A percentile compares a stretch with the other conserved stretches of the same genome.
Evolutionary conservation across 345 rosid species (phyloP).

Genomic region (Kernera saxatilis): DNA sequence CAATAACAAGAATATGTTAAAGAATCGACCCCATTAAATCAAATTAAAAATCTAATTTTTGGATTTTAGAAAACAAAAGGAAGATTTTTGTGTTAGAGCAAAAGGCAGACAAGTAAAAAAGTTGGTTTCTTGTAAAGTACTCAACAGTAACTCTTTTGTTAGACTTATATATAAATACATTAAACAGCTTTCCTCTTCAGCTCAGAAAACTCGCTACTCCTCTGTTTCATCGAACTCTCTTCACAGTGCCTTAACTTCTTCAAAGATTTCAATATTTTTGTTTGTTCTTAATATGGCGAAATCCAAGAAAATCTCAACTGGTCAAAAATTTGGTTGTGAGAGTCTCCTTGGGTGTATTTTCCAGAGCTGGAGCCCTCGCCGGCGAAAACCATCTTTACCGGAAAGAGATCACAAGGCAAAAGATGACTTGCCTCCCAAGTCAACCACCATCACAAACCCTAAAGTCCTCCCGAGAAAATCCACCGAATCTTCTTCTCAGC

Average conservation of each 20-base stretch:
- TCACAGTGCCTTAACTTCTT: slow-evolving; percentile 6
- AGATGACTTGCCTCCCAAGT: slow-evolving; percentile 30
- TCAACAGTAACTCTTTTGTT: slow-evolving; percentile 32
- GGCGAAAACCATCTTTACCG: slow-evolving; percentile 34
- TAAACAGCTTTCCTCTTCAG: slow-evolving; percentile 23
- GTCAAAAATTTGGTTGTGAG: slow-evolving; percentile 47
- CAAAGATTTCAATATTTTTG: neutral
- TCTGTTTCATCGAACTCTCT: slow-evolving; percentile 21
- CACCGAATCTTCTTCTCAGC: slow-evolving; percentile 15
- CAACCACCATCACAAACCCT: slow-evolving; percentile 26
- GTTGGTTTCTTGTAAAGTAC: slow-evolving; percentile 72
- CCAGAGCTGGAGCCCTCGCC: slow-evolving; percentile 41
- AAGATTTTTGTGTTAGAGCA: slow-evolving; percentile 24
- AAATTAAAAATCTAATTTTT: slow-evolving; percentile 18
- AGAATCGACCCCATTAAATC: slow-evolving; percentile 20
- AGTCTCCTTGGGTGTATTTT: slow-evolving; percentile 43
- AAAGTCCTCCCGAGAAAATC: slow-evolving; percentile 16
- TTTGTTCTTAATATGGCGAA: slow-evolving; percentile 7
- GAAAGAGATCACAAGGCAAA: slow-evolving; percentile 11
- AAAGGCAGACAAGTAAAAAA: slow-evolving; percentile 30
- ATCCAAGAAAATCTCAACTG: slow-evolving; percentile 9
- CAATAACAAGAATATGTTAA: slow-evolving; percentile 18
- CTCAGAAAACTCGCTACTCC: neutral
- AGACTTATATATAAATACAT: slow-evolving; percentile 28
- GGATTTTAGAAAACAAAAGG: slow-evolving; percentile 26